Percentiles rank a stretch among this genome's conserved stretches.
phyloP scores from a whole-genome alignment of 2,329 filamentous ascomycete species.

The Epichloe uncinata region DNA sequence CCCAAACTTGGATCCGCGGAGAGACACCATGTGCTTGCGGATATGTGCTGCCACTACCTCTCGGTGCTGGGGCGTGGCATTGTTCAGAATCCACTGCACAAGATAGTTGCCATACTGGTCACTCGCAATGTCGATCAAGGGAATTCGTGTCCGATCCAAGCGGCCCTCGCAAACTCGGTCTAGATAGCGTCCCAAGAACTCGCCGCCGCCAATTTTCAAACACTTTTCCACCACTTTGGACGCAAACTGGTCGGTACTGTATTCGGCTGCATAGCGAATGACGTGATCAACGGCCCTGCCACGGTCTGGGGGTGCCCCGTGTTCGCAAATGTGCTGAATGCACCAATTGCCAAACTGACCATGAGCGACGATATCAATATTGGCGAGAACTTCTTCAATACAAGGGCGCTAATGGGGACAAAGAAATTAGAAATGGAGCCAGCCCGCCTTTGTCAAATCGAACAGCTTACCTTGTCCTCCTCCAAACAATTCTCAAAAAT shows the following conservation, averaged over 20 bases:
- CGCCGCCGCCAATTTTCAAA: constrained; percentile 82
- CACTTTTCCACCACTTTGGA: constrained; percentile 99
- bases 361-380: constrained; percentile 92
- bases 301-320: constrained; percentile 86
- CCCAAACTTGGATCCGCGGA: constrained; percentile 95
- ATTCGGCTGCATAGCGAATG: constrained; percentile 82
- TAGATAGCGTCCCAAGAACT: constrained; percentile 86
- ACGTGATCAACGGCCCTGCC: constrained; percentile 92
- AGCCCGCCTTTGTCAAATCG: not conserved
- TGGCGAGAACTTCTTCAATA: constrained; percentile 88
- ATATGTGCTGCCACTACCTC: constrained; percentile 91
- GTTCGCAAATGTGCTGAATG: constrained; percentile 98
- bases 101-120: constrained; percentile 99
- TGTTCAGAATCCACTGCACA: constrained; percentile 91
- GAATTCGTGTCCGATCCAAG: constrained; percentile 83
- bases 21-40: constrained; percentile 97
- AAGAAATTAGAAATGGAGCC: not conserved
- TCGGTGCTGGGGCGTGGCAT: constrained; percentile 74
- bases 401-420: constrained; percentile 63
- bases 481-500: constrained; percentile 99
- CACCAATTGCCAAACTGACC: constrained; percentile 99
- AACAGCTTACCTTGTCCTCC: constrained; percentile 70
- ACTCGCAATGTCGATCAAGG: constrained; percentile 93
- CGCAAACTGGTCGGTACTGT: constrained; percentile 97
- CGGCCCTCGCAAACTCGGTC: constrained; percentile 88